These are phyloP conservation scores for Daldinia childiae DNA, from an alignment of 495 filamentous ascomycete genomes.

Conservation along the genomic window DNA sequence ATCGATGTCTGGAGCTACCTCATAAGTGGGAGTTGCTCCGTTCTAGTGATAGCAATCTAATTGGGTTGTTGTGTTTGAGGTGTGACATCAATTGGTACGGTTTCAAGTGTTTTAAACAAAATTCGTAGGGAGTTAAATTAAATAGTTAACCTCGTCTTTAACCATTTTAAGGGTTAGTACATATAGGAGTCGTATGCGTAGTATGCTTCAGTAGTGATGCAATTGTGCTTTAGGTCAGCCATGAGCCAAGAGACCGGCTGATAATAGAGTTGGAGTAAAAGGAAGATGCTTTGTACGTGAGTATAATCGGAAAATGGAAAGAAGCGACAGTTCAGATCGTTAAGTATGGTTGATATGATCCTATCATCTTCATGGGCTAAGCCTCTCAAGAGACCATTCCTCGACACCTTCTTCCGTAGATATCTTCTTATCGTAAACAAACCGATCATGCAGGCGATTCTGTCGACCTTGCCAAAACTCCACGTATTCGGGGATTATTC, in stretches of 20 bases:
- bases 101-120: background rate
- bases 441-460: conserved; percentile 91
- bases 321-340: background rate
- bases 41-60: background rate
- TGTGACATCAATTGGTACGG: background rate
- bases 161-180: background rate
- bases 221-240: too few relatives aligned
- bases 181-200: too few relatives aligned
- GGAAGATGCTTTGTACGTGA: background rate
- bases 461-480: conserved; percentile 96
- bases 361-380: conserved; percentile 63
- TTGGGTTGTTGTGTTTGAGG: background rate
- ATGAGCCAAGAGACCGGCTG: background rate
- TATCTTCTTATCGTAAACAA: conserved; percentile 74
- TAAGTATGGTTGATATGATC: background rate
- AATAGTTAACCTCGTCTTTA: too few relatives aligned
- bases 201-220: too few relatives aligned
- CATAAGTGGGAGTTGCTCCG: background rate
- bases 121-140: too few relatives aligned
- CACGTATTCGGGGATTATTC: conserved; percentile 83
- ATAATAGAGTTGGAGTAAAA: background rate
- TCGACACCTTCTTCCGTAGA: conserved; percentile 47
- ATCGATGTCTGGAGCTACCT: background rate
- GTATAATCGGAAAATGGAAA: background rate
- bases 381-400: conserved; percentile 66